phyloP scores from a whole-genome alignment of 225 moss, liverwort and hornwort genomes.

The Thuidium tamariscinum region DNA sequence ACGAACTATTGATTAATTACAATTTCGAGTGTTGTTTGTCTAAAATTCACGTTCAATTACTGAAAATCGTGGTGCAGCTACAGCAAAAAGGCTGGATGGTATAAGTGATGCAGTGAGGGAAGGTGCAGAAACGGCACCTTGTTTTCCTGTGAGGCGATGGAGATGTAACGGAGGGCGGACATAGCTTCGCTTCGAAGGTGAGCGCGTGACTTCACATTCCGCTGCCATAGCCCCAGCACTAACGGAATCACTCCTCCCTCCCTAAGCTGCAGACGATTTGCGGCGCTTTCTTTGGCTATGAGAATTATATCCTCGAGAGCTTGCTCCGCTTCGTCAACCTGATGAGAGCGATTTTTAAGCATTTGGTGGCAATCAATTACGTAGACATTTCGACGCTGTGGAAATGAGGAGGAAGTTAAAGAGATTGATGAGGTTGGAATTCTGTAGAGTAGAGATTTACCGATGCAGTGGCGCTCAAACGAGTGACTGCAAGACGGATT shows the following conservation, averaged over 20 bases:
- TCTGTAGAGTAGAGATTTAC: neutral
- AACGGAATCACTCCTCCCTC: constrained; percentile 24
- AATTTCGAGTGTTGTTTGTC: neutral
- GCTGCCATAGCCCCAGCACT: constrained; percentile 32
- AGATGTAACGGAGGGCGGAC: constrained; percentile 18
- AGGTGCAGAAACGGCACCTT: constrained; percentile 12
- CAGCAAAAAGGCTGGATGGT: neutral
- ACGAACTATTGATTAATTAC: neutral
- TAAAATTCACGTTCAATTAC: neutral
- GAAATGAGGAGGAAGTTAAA: neutral
- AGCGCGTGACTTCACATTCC: constrained; percentile 23
- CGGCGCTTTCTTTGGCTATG: constrained; percentile 6
- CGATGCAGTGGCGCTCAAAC: constrained; percentile 15
- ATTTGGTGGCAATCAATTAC: neutral
- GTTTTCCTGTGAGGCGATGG: constrained; percentile 10
- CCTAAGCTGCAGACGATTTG: constrained; percentile 18
- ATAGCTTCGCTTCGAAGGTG: constrained; percentile 34
- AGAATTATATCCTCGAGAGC: constrained; percentile 28
- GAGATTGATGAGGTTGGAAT: neutral
- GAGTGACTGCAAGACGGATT: constrained; percentile 18
- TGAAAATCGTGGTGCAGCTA: neutral
- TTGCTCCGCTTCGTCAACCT: constrained; percentile 42
- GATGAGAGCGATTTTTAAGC: neutral
- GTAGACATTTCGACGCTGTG: neutral
- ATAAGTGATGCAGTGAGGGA: neutral